phyloP scores from a whole-genome alignment of 805 yeast genomes.

The Barnettozyma botsteinii region DNA sequence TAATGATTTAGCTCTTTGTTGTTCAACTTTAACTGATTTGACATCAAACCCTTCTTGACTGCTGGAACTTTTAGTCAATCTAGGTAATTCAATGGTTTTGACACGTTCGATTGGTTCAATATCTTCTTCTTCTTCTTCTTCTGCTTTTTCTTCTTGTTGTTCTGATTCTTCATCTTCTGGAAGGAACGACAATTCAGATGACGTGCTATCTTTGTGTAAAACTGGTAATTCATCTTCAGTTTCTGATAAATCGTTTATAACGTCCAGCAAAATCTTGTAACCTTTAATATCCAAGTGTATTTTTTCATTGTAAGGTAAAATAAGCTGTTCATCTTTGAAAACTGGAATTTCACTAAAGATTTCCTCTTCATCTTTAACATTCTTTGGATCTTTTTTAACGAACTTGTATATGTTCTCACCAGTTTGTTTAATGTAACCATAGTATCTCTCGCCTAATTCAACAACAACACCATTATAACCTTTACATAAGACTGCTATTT shows the following conservation, averaged over 20 bases:
- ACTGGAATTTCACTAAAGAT: conserved; percentile 40
- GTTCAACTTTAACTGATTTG: background rate
- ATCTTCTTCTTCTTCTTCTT: background rate
- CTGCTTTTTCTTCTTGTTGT: background rate
- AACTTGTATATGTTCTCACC: conserved; percentile 24
- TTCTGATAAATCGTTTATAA: conserved; percentile 38
- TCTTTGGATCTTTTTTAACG: conserved; percentile 10
- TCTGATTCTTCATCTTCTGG: conserved; percentile 1
- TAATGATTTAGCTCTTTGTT: background rate
- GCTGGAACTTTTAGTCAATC: background rate
- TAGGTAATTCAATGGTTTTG: conserved; percentile 1
- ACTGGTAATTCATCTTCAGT: conserved; percentile 33
- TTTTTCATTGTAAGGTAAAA: conserved; percentile 57
- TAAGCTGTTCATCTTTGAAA: conserved; percentile 54
- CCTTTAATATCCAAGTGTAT: conserved; percentile 68
- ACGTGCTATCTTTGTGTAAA: conserved; percentile 11
- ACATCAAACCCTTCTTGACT: background rate
- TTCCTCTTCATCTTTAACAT: conserved; percentile 12
- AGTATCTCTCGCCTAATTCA: conserved; percentile 47
- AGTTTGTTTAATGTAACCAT: conserved; percentile 25
- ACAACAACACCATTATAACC: conserved; percentile 81
- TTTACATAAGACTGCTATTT: conserved; percentile 55
- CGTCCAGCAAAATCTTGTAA: conserved; percentile 48
- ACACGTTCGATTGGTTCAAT: conserved; percentile 6
- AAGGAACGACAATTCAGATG: conserved; percentile 7